These are phyloP conservation scores for Asterophora lycoperdoides DNA, from an alignment of 768 basidiomycete genomes.

Conservation along the genomic window DNA sequence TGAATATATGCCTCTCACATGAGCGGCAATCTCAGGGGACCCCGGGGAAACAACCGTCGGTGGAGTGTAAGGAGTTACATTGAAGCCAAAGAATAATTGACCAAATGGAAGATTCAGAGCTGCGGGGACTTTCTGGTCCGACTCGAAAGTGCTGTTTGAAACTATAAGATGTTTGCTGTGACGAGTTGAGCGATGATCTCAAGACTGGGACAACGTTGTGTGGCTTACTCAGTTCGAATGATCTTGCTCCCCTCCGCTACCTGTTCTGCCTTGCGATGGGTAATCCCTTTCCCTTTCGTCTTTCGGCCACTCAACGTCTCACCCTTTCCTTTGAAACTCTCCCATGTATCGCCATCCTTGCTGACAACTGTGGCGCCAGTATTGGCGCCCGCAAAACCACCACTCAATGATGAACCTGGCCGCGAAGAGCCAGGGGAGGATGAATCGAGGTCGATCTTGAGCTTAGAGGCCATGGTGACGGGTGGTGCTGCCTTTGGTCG, in stretches of 20 bases:
- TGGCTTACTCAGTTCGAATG: conserved; percentile 79
- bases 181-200: conserved; percentile 14
- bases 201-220: neutral
- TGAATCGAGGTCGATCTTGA: conserved; percentile 89
- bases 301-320: conserved; percentile 86
- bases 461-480: conserved; percentile 92
- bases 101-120: conserved; percentile 89
- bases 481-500: conserved; percentile 76
- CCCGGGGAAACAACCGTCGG: conserved; percentile 33
- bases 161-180: conserved; percentile 77
- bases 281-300: conserved; percentile 94
- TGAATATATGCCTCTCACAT: conserved; percentile 22
- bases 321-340: conserved; percentile 94
- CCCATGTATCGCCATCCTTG: conserved; percentile 82
- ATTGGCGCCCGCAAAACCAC: conserved; percentile 54
- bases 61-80: conserved; percentile 64
- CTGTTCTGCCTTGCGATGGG: conserved; percentile 75
- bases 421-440: conserved; percentile 84
- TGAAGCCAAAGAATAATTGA: conserved; percentile 95
- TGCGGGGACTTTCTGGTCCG: conserved; percentile 78
- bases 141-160: conserved; percentile 73
- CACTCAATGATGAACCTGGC: conserved; percentile 69
- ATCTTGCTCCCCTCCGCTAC: conserved; percentile 84
- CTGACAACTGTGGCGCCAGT: conserved; percentile 51
- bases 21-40: conserved; percentile 23